Evolutionary conservation across 257 asterid genomes (phyloP), one percentile per base, ranked within the genome.

Genomic region (Echites panduratus): DNA sequence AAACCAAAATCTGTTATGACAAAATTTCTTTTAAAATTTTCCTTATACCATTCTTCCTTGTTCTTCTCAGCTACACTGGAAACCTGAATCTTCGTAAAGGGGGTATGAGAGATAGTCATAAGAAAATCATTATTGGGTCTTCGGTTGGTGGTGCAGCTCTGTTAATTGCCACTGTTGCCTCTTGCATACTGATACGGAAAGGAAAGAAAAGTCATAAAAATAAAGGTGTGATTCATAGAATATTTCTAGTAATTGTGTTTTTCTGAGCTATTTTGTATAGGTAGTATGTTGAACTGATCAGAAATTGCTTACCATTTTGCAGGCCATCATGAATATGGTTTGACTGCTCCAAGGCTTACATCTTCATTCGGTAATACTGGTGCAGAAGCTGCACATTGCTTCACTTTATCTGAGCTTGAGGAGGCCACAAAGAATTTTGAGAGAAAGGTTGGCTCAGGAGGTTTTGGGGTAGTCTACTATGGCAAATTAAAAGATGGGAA

Each of bases 371-470:
- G 85, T 50, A 87, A 89, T 75, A 75, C 83, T 27, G 85, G 88
- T 29, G 66, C 96, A 40, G 99, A 95, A 81, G 87, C 92, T 63
- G 99, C 98, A 2, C 97, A 87, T 82, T 87, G 79, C 88, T 95
- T 95, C 77, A 66, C 90, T 9, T 80, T 95, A 73, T 81, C 93
- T 57, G 98, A 95, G 71, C 87, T 95, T 44, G 83, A 90, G 84
- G 91, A 84, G 22, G 96, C 99, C 26, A 95, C 99, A 7, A 92
- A 79, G 53, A 83, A 89, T 70, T 92, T 87, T 27, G 95, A 86
- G 88, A 95, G 82, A 9, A 92, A 84, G 82, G 82, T 95, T 44
- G 98, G 99, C 27, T 87, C 97, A 5, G 99, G 99, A 73, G 98
- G 97, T 43, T 95, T 92, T 70, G 99, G 99, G 68, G 85, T 95